A percentile compares a stretch with the other conserved stretches of the same genome.
These are phyloP conservation scores for Microstroma glucosiphilum DNA, from an alignment of 1,284 basidiomycete genomes.

Conservation along the genomic window DNA sequence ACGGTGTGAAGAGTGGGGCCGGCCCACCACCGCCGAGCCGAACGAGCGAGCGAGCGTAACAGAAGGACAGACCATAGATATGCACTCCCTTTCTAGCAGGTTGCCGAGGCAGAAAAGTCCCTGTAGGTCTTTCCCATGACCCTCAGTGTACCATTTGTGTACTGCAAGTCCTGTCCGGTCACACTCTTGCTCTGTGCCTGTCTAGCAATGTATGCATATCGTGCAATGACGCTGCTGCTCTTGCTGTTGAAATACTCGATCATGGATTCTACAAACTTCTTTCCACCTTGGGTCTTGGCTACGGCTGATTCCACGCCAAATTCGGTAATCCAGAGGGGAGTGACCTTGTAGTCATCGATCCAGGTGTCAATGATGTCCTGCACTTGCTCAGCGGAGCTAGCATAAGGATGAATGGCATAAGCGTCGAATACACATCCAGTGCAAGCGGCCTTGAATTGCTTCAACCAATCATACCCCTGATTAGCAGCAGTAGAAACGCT, in stretches of 20 bases:
- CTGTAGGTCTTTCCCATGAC: neutral
- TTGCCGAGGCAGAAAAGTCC: neutral
- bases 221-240: neutral
- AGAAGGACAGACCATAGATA: no score
- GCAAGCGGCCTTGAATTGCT: constrained; percentile 14
- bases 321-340: neutral
- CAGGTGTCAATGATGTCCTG: neutral
- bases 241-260: neutral
- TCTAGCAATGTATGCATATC: neutral
- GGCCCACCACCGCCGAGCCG: no score
- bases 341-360: neutral
- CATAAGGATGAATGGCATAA: constrained; percentile 15
- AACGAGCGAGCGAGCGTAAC: no score
- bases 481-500: neutral
- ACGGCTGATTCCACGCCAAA: neutral
- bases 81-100: neutral
- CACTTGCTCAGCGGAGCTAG: neutral
- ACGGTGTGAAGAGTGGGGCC: no score
- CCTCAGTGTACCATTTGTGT: neutral
- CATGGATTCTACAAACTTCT: neutral
- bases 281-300: neutral
- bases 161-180: neutral
- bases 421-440: constrained; percentile 13
- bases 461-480: constrained; percentile 10
- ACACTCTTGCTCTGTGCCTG: neutral